phyloP scores from a whole-genome alignment of 768 basidiomycete species.

The Sarcodon sp. region DNA sequence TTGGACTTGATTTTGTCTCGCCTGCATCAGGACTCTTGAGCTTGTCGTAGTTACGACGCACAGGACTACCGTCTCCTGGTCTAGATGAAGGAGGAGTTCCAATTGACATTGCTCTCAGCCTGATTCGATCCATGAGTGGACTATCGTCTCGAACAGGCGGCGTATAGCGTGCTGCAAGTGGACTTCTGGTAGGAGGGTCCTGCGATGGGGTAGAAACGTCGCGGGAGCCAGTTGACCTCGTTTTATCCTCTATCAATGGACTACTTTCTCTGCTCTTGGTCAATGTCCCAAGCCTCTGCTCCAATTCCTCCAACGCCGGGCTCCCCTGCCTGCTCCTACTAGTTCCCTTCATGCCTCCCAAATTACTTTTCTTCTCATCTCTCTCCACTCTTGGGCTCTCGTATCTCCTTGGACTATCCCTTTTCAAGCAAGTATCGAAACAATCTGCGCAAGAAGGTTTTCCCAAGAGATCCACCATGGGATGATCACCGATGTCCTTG shows the following conservation, averaged over 20 bases:
- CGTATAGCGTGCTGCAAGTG: conserved; percentile 3
- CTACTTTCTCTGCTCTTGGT: conserved; percentile 12
- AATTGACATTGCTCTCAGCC: conserved; percentile 8
- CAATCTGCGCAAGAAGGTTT: conserved; percentile 70
- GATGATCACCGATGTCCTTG: conserved; percentile 58
- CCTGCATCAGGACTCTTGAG: conserved; percentile 8
- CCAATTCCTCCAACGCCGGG: conserved; percentile 21
- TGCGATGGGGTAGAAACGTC: neutral
- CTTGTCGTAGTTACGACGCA: conserved; percentile 4
- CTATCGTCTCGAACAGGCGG: conserved; percentile 11
- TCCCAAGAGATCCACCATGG: conserved; percentile 78
- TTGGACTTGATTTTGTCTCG: neutral
- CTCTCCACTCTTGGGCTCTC: conserved; percentile 15
- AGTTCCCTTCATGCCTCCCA: conserved; percentile 30
- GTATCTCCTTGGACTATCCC: conserved; percentile 27
- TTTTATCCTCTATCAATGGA: conserved; percentile 5
- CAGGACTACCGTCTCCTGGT: neutral
- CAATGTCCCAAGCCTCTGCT: conserved; percentile 16
- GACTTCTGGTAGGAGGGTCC: neutral
- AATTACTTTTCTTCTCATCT: conserved; percentile 22
- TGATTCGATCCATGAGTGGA: conserved; percentile 14
- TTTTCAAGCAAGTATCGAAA: conserved; percentile 63
- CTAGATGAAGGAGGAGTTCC: neutral
- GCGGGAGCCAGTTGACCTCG: neutral
- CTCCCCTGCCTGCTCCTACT: conserved; percentile 15